phyloP scores from a whole-genome alignment of 768 basidiomycete genomes.

The Lentinula lateritia region DNA sequence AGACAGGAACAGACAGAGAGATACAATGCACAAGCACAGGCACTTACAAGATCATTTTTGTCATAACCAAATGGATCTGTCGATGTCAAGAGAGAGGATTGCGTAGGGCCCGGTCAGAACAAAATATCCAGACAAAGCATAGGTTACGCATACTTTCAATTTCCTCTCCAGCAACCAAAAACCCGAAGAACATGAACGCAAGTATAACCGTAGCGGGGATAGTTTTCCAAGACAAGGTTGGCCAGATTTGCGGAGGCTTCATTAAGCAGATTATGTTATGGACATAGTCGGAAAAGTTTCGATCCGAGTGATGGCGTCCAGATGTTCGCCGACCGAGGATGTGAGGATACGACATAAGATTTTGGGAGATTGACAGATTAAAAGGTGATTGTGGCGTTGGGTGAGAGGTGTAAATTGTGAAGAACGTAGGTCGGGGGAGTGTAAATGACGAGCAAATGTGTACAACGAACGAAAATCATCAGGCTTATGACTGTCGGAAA shows the following conservation, averaged over 20 bases:
- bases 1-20: background rate
- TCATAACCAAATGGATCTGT: constrained; percentile 60
- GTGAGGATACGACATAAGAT: background rate
- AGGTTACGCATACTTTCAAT: constrained; percentile 53
- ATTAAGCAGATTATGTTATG: background rate
- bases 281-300: background rate
- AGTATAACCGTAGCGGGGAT: constrained; percentile 33
- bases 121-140: background rate
- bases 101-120: background rate
- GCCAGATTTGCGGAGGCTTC: constrained; percentile 38
- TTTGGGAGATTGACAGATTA: constrained; percentile 19
- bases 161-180: constrained; percentile 69
- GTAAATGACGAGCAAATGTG: background rate
- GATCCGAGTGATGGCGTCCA: background rate
- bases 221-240: constrained; percentile 30
- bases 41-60: constrained; percentile 62
- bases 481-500: background rate
- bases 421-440: background rate
- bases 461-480: background rate
- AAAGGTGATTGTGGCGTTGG: constrained; percentile 18
- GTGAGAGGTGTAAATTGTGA: background rate
- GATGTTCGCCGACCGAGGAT: background rate
- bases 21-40: background rate
- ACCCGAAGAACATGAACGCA: constrained; percentile 67
- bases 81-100: background rate